Base-by-base conservation (phyloP, 2,329 filamentous ascomycete genomes). In the Chaetoscypha palmicola region DNA sequence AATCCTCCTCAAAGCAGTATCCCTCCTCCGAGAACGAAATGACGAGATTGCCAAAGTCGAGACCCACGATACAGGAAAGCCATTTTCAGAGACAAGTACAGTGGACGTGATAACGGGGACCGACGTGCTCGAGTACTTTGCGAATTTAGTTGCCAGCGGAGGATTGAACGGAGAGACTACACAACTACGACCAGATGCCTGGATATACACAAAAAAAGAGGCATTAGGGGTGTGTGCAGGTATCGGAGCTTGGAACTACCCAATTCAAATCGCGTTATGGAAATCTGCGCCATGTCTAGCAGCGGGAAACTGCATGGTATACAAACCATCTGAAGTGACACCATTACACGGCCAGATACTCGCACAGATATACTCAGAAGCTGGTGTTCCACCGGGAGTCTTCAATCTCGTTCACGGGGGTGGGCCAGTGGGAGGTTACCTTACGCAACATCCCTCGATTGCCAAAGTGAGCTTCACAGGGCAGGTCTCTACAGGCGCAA, bases 201-300 rank as follows among this genome's bases (percentile, higher is more conserved):
- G 83, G 76, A 79, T 92, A 28, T 88, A 90, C 64, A 90, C 85
- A 9, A 82, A 79, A 58, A 91, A 92, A 62, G 83, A 86, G 55
- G 75, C 88, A 4, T 69, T 94, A 14, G 88, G 88, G 20, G 86
- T 92, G 11, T 94, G 87, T 62, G 88, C 77, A 11, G 88, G 86
- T 45, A 94, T 94, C 53, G 88, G 87, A 43, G 88, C 88, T 11
- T 94, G 87, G 87, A 94, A 94, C 66, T 94, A 94, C 61, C 88
- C 88, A 10, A 85, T 94, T 52, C 87, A 94, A 64, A 94, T 94
- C 53, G 87, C 87, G 7, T 71, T 94, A 1, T 94, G 87, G 87
- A 94, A 94, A 65, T 89, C 85, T 1, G 86, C 84, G 0, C 85
- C 88, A 0, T 92, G 87, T 56, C 73, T 94, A 11, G 86, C 87